Evolutionary conservation across 2,329 filamentous ascomycete genomes (phyloP), one percentile per base, ranked within the genome.

Genomic region (Fusarium pininemorale): DNA sequence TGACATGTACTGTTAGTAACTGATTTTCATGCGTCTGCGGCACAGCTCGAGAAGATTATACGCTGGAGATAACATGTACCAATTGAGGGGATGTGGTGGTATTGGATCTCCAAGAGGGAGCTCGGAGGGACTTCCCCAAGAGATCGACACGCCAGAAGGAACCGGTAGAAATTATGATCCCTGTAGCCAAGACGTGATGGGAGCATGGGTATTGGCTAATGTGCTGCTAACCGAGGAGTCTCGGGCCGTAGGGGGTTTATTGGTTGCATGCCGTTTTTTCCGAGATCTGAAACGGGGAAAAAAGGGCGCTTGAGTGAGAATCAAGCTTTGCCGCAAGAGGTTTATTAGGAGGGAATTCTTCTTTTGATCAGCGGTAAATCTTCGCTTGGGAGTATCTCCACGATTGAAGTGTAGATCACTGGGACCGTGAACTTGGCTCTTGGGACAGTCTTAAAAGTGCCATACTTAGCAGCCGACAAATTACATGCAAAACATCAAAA

Each of bases 61-160:
- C n/a, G 26, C 13, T 50, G 30, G 22, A 47, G 22, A 50, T 48
- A 24, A 4, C 30, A 38, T 28, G 24, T 20, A 38, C 22, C 13
- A 30, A 24, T 30, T 16, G 30, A 41, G 16, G 32, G 32, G 32
- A 35, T 9, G 32, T 35, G 32, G 32, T 35, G 32, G 32, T 35
- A 15, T 0, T 16, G 32, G 3, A 35, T 35, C 32, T 35, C 32
- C 15, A 16, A 48, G 15, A 38, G 26, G 32, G n/a, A 38, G 20
- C n/a, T 35, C 62, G 62, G 65, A 66, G 45, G 37, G 38, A 59
- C 32, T 66, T 44, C n/a, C 62, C 51, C 38, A 66, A 59, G 11
- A 5, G 51, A 67, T 67, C 62, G 45, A 37, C 62, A 26, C 32
- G 32, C 24, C n/a, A 53, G 44, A 30, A 42, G 8, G 38, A 16